Evolutionary conservation across 108 stramenopile genomes (phyloP), one percentile per base, ranked within the genome.

Genomic region (Parietichytrium sp.): DNA sequence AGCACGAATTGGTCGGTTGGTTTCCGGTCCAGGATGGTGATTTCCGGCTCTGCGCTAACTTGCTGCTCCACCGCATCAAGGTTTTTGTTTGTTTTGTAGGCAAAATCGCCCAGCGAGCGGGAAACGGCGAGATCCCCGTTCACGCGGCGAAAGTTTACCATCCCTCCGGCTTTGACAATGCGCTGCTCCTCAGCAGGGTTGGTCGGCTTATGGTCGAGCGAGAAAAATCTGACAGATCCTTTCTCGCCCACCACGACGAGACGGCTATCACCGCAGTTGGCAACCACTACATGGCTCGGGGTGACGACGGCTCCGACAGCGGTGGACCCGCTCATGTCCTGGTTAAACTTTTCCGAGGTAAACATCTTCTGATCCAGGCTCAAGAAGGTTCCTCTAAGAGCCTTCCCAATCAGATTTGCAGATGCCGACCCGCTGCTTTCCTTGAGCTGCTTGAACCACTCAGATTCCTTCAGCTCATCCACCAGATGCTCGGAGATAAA

Each of bases 201-300:
- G 13, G 31, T 47, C 18, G 96, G 96, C 83, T 97, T 97, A 87
- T 97, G 96, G 87, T 97, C 96, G 52, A 88, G 87, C 47, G 88
- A 88, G 49, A 96, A 86, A 23, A 93, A 88, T 23, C 77, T 26
- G 30, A 55, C 85, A n/a, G n/a, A n/a, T 6, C 27, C 52, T 4
- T 78, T 55, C 18, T 38, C 80, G 23, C 82, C 38, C 27, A 82
- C 42, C 20, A 87, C 54, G 54, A 96, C 85, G 47, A 94, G 85
- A 38, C 98, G 90, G 33, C 94, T 94, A 85, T 98, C 98, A 42
- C 98, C 98, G 15, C 95, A 93, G 83, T 98, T 98, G 85, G 96
- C 96, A 81, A 94, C 95, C 47, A 97, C 84, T 30, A 97, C 84
- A 54, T 88, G 91, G 23, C 85, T 83, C 8, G 96, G 96, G 12